Percentiles rank a stretch among this genome's conserved stretches.
phyloP scores from a whole-genome alignment of 1,284 basidiomycete genomes.

The Apiotrichum brassicae region DNA sequence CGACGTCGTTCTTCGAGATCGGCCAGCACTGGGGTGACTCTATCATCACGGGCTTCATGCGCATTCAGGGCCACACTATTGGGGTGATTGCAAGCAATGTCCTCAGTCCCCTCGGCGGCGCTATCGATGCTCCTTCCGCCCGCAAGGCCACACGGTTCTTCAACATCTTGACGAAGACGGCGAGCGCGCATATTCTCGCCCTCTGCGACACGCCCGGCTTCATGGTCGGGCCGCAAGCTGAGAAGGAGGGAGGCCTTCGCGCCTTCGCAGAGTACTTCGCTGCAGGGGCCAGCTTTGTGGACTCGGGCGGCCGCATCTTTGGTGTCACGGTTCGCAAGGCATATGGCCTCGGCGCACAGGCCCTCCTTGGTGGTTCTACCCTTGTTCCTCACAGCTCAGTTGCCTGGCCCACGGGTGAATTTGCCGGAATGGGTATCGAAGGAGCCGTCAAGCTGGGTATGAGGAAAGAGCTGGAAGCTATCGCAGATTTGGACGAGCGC shows the following conservation, averaged over 20 bases:
- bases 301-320: constrained; percentile 14
- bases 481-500: constrained; percentile 7
- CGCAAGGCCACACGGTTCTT: constrained; percentile 17
- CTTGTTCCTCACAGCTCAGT: constrained; percentile 11
- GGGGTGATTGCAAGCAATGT: constrained; percentile 16
- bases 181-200: constrained; percentile 8
- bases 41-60: constrained; percentile 17
- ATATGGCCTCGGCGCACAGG: constrained; percentile 19
- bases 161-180: constrained; percentile 17
- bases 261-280: constrained; percentile 18
- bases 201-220: constrained; percentile 21
- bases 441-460: constrained; percentile 20
- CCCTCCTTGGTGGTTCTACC: constrained; percentile 15
- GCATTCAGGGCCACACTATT: constrained; percentile 14
- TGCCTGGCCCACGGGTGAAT: constrained; percentile 19
- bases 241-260: constrained; percentile 15
- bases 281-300: constrained; percentile 9
- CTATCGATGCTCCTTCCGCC: constrained; percentile 11
- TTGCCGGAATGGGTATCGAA: constrained; percentile 20
- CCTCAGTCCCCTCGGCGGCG: constrained; percentile 13
- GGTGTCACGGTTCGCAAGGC: constrained; percentile 18
- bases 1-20: constrained; percentile 17
- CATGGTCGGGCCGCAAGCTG: constrained; percentile 17
- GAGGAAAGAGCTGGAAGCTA: constrained; percentile 17
- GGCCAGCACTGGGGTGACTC: constrained; percentile 15